Base-by-base conservation (phyloP, 1,284 basidiomycete genomes). In the Gastroboletus turbinatus region DNA sequence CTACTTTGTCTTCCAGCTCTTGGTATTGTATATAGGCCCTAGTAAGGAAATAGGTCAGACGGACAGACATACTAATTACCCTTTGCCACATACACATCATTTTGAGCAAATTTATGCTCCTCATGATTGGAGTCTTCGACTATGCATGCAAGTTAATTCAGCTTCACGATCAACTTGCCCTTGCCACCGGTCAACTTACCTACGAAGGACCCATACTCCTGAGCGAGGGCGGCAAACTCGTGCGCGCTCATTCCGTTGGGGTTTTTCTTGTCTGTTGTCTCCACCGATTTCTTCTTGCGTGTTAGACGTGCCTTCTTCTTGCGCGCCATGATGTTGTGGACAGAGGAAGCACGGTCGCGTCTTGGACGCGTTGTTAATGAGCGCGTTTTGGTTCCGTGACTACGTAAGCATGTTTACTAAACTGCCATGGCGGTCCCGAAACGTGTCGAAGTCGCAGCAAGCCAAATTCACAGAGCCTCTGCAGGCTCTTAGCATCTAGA, bases 1-100 rank as follows among this genome's bases (percentile, higher is more conserved):
- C 32, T 0, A 17, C 39, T 1, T 30, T n/a, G 4, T 52, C 57
- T 19, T 36, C 49, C 0, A 56, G 44, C 11, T 52, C 57, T 16
- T 43, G 36, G 17, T 66, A 36, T 19, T 66, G 67, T 4, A 79
- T 58, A 9, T 69, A 64, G 2, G 65, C 75, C 5, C 77, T 78
- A 23, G 19, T 40, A 23, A 21, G 40, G 30, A 40, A 5, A 49
- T n/a, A 11, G 9, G 17, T 44, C 17, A 39, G n/a, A 32, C 19
- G 23, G 6, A 23, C 17, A 42, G 25, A 40, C 46, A 32, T 17
- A n/a, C n/a, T n/a, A 3, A 38, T n/a, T 2, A 19, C 19, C 4
- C 42, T 51, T 0, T 30, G 21, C 21, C n/a, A 67, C 73, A 19
- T 59, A 72, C 74, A 53, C 27, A 7, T 78, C 67, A 1, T 63